Conservation (phyloP, 1,284 basidiomycete genomes). For the Xanthoconium separans region DNA sequence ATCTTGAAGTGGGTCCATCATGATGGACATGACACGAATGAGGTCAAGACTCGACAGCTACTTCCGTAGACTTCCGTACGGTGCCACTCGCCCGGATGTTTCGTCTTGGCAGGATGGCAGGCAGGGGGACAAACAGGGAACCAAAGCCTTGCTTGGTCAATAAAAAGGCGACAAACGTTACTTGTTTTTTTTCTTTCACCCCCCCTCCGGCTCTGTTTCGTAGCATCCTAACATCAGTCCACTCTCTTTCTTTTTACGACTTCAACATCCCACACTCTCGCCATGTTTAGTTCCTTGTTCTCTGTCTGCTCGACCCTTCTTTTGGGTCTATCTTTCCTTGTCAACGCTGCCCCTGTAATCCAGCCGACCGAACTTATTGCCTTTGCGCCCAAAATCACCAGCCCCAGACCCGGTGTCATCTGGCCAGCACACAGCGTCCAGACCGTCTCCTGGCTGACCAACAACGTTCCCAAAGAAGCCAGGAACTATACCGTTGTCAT, state of each 20-base stretch:
- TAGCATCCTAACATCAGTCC: conserved; percentile 9
- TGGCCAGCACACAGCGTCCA: conserved; percentile 42
- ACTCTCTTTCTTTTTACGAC: conserved; percentile 26
- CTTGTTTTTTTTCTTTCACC: not conserved
- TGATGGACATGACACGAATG: no score
- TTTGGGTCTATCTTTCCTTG: conserved; percentile 15
- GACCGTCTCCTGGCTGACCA: conserved; percentile 44
- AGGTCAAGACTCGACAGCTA: no score
- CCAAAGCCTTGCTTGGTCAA: no score
- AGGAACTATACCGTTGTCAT: conserved; percentile 33
- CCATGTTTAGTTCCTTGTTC: conserved; percentile 25
- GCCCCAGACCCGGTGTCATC: conserved; percentile 27
- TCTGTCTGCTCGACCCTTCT: conserved; percentile 21
- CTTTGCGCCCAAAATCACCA: conserved; percentile 45
- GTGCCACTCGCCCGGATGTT: no score
- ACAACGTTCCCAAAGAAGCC: conserved; percentile 32
- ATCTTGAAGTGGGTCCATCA: conserved; percentile 12
- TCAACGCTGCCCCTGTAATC: conserved; percentile 30
- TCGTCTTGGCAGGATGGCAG: no score
- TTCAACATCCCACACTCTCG: not conserved
- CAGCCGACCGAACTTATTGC: conserved; percentile 39
- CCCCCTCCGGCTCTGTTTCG: not conserved
- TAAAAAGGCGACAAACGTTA: conserved; percentile 25
- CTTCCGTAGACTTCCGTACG: no score
- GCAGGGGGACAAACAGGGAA: no score